These are phyloP conservation scores for Hyaloperonospora brassicae DNA, from an alignment of 352 stramenopile species.

Conservation along the genomic window DNA sequence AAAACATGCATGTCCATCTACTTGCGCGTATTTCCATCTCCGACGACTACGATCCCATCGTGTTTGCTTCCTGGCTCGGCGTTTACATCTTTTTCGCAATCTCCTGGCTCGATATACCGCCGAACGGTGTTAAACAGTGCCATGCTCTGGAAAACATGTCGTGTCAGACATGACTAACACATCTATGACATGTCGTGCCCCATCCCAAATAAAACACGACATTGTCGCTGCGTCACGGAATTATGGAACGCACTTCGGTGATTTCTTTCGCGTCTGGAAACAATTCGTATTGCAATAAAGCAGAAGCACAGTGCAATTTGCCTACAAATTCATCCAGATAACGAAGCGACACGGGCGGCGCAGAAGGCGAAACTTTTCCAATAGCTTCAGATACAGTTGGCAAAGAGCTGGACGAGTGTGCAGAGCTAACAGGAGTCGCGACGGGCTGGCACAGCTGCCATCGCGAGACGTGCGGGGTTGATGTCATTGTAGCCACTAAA, in stretches of 20 bases:
- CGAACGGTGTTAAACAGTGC: conserved; percentile 75
- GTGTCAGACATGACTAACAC: neutral
- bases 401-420: conserved; percentile 9
- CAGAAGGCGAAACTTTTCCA: conserved; percentile 6
- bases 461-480: conserved; percentile 26
- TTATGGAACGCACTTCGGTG: conserved; percentile 42
- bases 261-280: conserved; percentile 82
- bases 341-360: conserved; percentile 45
- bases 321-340: conserved; percentile 84
- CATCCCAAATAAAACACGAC: too few species aligned
- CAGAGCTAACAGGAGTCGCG: neutral
- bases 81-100: conserved; percentile 1
- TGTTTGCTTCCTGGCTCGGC: conserved; percentile 16
- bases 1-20: neutral
- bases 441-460: conserved; percentile 20
- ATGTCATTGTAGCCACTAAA: conserved; percentile 11
- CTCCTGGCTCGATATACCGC: conserved; percentile 44
- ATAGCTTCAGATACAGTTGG: neutral
- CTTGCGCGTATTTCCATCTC: conserved; percentile 72
- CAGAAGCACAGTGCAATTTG: conserved; percentile 62
- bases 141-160: conserved; percentile 51
- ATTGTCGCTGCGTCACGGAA: neutral
- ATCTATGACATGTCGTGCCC: too few species aligned
- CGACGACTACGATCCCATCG: conserved; percentile 74
- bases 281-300: conserved; percentile 58